Conservation (phyloP, 257 asterid species). For the Salvia hispanica region DNA sequence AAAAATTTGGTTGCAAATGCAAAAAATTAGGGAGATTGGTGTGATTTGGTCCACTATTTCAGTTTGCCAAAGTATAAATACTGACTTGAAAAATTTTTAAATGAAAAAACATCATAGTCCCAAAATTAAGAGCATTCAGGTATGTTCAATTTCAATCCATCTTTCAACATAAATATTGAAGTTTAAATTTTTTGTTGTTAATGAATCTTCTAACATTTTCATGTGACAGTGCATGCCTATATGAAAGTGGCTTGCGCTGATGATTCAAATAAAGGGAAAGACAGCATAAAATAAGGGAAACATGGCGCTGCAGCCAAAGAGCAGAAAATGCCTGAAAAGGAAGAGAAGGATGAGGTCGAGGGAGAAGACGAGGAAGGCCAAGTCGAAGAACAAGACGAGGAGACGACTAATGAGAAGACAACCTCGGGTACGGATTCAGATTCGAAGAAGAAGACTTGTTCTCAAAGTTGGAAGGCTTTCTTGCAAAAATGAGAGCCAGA, state of each 20-base stretch:
- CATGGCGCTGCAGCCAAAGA: conserved; percentile 43
- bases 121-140: conserved; percentile 25
- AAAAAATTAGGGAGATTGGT: conserved; percentile 29
- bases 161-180: background rate
- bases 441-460: conserved; percentile 38
- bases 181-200: background rate
- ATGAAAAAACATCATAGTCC: background rate
- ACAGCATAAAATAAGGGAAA: conserved; percentile 17
- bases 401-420: background rate
- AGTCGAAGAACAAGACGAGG: conserved; percentile 39
- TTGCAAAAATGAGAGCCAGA: conserved; percentile 35
- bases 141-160: background rate
- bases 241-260: conserved; percentile 13
- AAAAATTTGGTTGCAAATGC: background rate
- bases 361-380: conserved; percentile 36
- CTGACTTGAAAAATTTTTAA: too few relatives aligned
- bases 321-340: conserved; percentile 45
- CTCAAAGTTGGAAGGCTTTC: conserved; percentile 45
- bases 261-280: background rate
- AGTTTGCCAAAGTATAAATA: conserved; percentile 28
- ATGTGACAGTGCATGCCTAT: background rate
- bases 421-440: conserved; percentile 35
- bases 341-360: conserved; percentile 43
- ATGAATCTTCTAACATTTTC: background rate
- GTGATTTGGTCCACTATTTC: conserved; percentile 33